Percentiles rank a stretch among this genome's conserved stretches.
phyloP scores from a whole-genome alignment of 495 filamentous ascomycete genomes.

The Aspergillus funiculosus region DNA sequence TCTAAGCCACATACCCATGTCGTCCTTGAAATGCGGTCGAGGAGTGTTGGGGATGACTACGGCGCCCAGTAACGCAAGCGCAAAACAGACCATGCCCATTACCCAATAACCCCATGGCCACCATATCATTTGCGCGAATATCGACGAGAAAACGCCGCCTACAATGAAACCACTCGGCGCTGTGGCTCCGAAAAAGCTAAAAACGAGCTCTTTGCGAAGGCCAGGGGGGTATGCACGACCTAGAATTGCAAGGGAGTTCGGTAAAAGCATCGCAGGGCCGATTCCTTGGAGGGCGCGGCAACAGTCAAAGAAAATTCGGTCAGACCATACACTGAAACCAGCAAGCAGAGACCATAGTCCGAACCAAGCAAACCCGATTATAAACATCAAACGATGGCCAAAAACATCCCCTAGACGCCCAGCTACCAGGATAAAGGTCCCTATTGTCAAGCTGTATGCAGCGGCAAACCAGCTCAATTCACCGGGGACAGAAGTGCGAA shows the following conservation, averaged over 20 bases:
- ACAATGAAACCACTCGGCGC: slow-evolving; percentile 51
- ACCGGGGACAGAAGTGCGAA: slow-evolving; percentile 34
- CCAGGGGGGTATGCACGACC: slow-evolving; percentile 40
- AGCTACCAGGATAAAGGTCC: slow-evolving; percentile 59
- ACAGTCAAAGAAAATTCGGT: slow-evolving; percentile 38
- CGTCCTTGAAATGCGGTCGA: slow-evolving; percentile 10
- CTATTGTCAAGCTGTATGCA: slow-evolving; percentile 52
- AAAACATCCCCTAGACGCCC: slow-evolving; percentile 60
- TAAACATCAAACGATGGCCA: slow-evolving; percentile 57
- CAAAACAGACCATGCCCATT: slow-evolving; percentile 43
- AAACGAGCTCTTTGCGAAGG: slow-evolving; percentile 53
- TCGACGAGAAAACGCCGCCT: slow-evolving; percentile 43
- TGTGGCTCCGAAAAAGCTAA: slow-evolving; percentile 54
- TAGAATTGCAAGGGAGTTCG: slow-evolving; percentile 46
- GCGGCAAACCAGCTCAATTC: slow-evolving; percentile 45
- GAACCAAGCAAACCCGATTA: slow-evolving; percentile 58
- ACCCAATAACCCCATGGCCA: slow-evolving; percentile 64
- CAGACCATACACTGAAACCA: slow-evolving; percentile 41
- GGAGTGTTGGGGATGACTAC: slow-evolving; percentile 45
- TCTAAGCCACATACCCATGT: slow-evolving; percentile 21
- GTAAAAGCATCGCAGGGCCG: slow-evolving; percentile 47
- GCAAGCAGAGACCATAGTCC: slow-evolving; percentile 53
- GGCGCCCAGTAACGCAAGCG: slow-evolving; percentile 36
- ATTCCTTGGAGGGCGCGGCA: slow-evolving; percentile 48
- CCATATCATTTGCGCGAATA: slow-evolving; percentile 48